Conservation (phyloP, 148 eudicot species). For the Spergularia bocconei region DNA sequence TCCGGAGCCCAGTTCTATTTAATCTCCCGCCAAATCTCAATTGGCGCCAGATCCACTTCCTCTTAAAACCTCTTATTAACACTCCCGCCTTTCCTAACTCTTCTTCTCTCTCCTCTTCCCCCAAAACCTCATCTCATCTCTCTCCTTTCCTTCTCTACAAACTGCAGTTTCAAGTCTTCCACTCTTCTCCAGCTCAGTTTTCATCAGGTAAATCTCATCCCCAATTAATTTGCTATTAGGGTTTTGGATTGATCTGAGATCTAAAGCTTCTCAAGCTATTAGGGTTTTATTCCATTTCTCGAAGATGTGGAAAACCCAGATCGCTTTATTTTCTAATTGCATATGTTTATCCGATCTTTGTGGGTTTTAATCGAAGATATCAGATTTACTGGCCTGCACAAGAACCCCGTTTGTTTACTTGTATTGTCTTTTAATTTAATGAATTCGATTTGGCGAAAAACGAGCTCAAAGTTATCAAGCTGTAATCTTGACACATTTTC, state of each 20-base stretch:
- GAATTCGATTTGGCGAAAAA: not conserved
- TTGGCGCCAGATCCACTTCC: slow-evolving; percentile 11
- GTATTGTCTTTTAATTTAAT: not conserved
- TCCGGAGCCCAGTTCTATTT: too few relatives aligned
- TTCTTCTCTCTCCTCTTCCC: too few relatives aligned
- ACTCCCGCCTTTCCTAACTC: too few relatives aligned
- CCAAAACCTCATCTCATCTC: too few relatives aligned
- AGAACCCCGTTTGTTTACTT: not conserved
- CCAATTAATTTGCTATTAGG: not conserved
- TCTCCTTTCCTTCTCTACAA: too few relatives aligned
- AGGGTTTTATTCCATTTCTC: not conserved
- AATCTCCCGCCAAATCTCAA: slow-evolving; percentile 18
- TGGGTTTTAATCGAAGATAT: not conserved
- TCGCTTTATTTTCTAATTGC: not conserved
- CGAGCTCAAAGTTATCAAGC: not conserved
- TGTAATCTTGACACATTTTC: not conserved
- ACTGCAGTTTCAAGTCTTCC: too few relatives aligned
- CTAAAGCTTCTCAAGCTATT: not conserved
- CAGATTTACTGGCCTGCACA: not conserved
- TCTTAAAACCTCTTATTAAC: not conserved
- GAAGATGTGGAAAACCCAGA: not conserved
- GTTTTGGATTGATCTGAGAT: not conserved
- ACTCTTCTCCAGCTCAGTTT: too few relatives aligned
- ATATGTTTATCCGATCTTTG: not conserved
- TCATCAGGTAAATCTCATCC: too few relatives aligned